Base-by-base conservation (phyloP, 257 asterid species). In the Knoxia roxburghii region DNA sequence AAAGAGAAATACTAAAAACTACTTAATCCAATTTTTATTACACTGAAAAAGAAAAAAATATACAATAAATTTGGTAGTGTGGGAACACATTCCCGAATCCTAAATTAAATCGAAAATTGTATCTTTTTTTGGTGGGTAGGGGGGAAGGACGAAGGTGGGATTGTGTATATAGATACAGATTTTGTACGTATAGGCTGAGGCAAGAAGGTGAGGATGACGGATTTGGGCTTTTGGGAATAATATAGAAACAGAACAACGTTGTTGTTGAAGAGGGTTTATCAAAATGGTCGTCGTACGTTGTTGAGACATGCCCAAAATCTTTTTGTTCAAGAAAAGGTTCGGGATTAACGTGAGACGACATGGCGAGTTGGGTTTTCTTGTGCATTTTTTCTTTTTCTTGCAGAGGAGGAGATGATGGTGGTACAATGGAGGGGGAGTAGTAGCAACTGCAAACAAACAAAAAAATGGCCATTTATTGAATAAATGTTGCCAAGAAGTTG, bases 401-500 rank as follows among this genome's bases (percentile, higher is more conserved):
- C 84, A 72, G 76, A 68, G 76, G 72, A 52, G 48, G 81, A 68
- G n/a, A n/a, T n/a, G n/a, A n/a, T n/a, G n/a, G n/a, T n/a, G n/a
- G n/a, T n/a, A n/a, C n/a, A n/a, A n/a, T n/a, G n/a, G n/a, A n/a
- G n/a, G n/a, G n/a, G n/a, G n/a, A n/a, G n/a, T n/a, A n/a, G n/a
- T n/a, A n/a, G n/a, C n/a, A n/a, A n/a, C n/a, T n/a, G n/a, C n/a
- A n/a, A n/a, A n/a, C n/a, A n/a, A n/a, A n/a, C n/a, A n/a, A n/a
- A n/a, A n/a, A n/a, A n/a, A n/a, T n/a, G n/a, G n/a, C 41, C 9
- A 37, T 9, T 37, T 3, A 3, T 4, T 37, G 4, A 37, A 37
- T 3, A 4, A 3, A 71, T 29, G 71, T 69, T 78, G 72, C 80
- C 68, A 75, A 68, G 69, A 77, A 70, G 64, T 64, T 73, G 80